Evolutionary conservation across 176 grass and related monocot species (phyloP).

Genomic region (Rhipidocladum racemiflorum): DNA sequence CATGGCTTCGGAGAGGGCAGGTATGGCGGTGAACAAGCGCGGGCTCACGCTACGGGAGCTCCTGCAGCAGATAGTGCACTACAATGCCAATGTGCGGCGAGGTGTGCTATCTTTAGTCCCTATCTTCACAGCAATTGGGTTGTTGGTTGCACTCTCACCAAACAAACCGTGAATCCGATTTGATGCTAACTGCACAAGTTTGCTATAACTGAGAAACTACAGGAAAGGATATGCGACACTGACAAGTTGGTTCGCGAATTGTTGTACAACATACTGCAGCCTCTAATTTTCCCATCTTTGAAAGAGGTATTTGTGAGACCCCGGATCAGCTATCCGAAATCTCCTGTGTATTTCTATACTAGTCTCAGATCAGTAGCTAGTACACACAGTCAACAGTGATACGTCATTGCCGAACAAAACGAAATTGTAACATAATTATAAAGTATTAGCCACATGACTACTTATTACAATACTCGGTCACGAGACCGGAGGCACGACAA

Average conservation of each 20-base stretch:
- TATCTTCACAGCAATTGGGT: neutral
- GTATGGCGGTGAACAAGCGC: constrained; percentile 75
- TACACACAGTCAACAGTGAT: too few species aligned
- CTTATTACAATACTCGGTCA: too few species aligned
- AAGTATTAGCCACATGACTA: too few species aligned
- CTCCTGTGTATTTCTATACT: too few species aligned
- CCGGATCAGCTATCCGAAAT: too few species aligned
- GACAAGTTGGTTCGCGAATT: constrained; percentile 77
- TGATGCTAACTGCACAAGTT: constrained; percentile 63
- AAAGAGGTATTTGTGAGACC: constrained; percentile 96
- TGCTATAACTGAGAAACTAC: constrained; percentile 76
- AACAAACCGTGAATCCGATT: neutral
- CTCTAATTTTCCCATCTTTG: constrained; percentile 64
- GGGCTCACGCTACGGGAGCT: constrained; percentile 75
- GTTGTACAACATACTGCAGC: constrained; percentile 62
- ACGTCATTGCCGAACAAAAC: too few species aligned
- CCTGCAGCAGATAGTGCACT: constrained; percentile 55
- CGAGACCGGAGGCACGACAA: too few species aligned
- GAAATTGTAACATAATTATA: too few species aligned
- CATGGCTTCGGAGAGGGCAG: constrained; percentile 69
- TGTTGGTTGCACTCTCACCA: neutral
- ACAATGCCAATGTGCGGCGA: constrained; percentile 56
- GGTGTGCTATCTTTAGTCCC: constrained; percentile 23
- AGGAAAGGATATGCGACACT: constrained; percentile 54
- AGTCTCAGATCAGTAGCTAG: too few species aligned